A percentile compares a stretch with the other conserved stretches of the same genome.
Evolutionary conservation across 306 rosid species (phyloP).

Genomic region (Alnus glutinosa): DNA sequence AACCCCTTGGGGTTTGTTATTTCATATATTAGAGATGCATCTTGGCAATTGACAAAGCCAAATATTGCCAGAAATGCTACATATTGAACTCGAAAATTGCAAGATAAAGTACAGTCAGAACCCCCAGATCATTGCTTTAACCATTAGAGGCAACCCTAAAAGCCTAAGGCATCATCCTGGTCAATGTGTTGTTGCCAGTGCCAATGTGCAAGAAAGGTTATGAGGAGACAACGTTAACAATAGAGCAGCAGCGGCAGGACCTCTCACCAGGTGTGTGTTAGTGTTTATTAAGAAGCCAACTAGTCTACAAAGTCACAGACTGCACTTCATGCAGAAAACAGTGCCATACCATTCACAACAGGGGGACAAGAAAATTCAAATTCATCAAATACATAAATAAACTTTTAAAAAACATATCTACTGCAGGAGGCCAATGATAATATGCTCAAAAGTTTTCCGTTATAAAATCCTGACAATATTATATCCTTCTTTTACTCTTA

Average conservation of each 20-base stretch:
- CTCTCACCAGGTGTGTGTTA: neutral
- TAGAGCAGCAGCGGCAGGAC: neutral
- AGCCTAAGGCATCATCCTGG: neutral
- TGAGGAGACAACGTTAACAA: neutral
- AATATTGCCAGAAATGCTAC: neutral
- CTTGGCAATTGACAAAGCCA: neutral
- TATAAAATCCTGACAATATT: neutral
- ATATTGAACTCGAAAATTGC: neutral
- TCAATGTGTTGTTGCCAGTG: too few species aligned
- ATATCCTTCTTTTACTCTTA: neutral
- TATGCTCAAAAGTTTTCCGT: neutral
- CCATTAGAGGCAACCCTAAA: neutral
- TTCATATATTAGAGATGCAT: neutral
- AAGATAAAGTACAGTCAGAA: neutral
- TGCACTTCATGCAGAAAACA: neutral
- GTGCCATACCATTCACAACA: neutral
- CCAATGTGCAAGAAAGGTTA: neutral
- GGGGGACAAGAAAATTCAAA: neutral
- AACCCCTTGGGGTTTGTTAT: too few species aligned
- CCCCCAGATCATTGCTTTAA: neutral
- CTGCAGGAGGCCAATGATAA: neutral
- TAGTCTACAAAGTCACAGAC: neutral
- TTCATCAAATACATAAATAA: neutral
- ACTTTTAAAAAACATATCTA: neutral
- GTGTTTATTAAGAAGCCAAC: neutral